Evolutionary conservation across 2,329 filamentous ascomycete species (phyloP), one percentile per base, ranked within the genome.

Genomic region (Colletotrichum falcatum): DNA sequence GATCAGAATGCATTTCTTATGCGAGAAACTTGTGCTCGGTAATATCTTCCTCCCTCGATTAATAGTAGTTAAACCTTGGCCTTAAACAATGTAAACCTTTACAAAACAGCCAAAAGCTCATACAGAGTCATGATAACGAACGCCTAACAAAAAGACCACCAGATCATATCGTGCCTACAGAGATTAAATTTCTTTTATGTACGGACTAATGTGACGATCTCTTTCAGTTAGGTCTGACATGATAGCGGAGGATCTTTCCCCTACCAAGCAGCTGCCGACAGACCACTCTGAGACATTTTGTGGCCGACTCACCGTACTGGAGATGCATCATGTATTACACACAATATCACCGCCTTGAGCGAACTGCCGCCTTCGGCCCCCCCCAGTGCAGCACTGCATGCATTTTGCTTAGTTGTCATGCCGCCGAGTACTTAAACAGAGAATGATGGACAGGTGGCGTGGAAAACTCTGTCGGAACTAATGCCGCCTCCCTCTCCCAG

Each of bases 391-490:
- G 48, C 16, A 23, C 6, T 54, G 60, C 48, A 54, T 62, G 18
- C 5, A n/a, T n/a, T 35, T 23, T 33, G 60, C 60, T 42, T 3
- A 23, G 60, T 30, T 26, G 35, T 35, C 33, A 44, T 33, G 48
- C 60, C 35, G 60, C 35, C 48, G 33, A 26, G n/a, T 42, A 16
- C 44, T 7, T 20, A 61, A 61, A 33, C 8, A 18, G 60, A 11
- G 35, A 58, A 16, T 5, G 65, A 53, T 30, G n/a, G 54, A 26
- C 35, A 20, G 30, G 61, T 60, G 61, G 61, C 66, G 48, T 49
- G 0, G 26, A 54, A 60, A 65, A 35, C 4, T 58, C 53, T 42
- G 23, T 26, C 12, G 53, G 26, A 28, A n/a, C 67, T 62, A 70
- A 67, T 54, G 59, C 58, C 33, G 37, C 35, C 28, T 20, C 46